Evolutionary conservation across 768 basidiomycete species (phyloP).

Genomic region (Mycena metata): DNA sequence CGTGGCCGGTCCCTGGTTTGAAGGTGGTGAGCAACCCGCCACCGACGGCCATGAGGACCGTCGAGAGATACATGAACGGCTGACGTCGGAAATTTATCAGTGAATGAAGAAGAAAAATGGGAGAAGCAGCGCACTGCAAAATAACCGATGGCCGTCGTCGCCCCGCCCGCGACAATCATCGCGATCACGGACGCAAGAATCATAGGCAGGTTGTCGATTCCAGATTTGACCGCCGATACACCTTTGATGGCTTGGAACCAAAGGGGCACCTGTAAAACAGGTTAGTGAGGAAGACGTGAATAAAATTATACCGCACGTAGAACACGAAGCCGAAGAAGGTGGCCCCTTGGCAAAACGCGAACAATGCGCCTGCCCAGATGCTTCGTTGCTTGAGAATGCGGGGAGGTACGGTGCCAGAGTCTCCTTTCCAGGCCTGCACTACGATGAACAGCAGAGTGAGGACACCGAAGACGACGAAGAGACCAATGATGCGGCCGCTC

Average conservation of each 20-base stretch:
- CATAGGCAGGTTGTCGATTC: conserved; percentile 35
- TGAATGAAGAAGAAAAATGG: too few relatives aligned
- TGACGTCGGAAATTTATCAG: too few relatives aligned
- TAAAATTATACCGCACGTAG: conserved; percentile 17
- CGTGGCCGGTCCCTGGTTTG: conserved; percentile 16
- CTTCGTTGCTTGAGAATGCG: conserved; percentile 25
- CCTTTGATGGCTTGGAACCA: conserved; percentile 36
- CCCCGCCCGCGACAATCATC: conserved; percentile 12
- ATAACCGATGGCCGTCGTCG: conserved; percentile 29
- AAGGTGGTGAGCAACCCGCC: conserved; percentile 29
- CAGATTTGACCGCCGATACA: conserved; percentile 30
- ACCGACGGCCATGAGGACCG: conserved; percentile 25
- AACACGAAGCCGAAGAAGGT: conserved; percentile 28
- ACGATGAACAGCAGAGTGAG: conserved; percentile 32
- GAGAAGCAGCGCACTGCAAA: too few relatives aligned
- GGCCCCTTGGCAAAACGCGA: conserved; percentile 25
- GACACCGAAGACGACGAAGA: conserved; percentile 36
- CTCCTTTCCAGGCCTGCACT: conserved; percentile 34
- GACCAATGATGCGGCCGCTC: conserved; percentile 37
- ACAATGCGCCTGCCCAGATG: conserved; percentile 32
- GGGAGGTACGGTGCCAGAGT: conserved; percentile 32
- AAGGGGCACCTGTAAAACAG: conserved; percentile 16
- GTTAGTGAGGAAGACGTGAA: not conserved
- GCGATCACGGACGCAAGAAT: conserved; percentile 25
- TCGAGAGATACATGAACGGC: conserved; percentile 28